Percentiles rank a stretch among this genome's conserved stretches.
phyloP scores from a whole-genome alignment of 2,329 filamentous ascomycete genomes.

The Bimuria novae-zelandiae region DNA sequence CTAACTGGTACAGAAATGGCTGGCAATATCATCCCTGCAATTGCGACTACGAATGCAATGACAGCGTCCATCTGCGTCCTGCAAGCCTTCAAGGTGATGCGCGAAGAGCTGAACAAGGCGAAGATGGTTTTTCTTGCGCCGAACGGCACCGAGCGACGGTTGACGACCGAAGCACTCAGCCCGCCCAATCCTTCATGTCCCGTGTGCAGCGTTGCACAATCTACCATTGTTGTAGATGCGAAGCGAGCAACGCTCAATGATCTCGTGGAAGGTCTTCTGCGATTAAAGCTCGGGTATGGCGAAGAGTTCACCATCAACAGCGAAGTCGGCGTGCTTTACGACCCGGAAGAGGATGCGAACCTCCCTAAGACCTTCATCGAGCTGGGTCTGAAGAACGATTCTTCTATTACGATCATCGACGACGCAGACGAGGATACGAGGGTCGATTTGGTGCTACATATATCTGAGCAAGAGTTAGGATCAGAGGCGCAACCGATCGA shows the following conservation, averaged over 20 bases:
- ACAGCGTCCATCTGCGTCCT: constrained; percentile 91
- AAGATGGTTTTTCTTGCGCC: constrained; percentile 87
- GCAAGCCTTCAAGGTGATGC: constrained; percentile 88
- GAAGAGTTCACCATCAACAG: constrained; percentile 81
- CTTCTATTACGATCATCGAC: constrained; percentile 82
- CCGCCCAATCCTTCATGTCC: constrained; percentile 80
- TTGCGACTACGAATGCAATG: constrained; percentile 97
- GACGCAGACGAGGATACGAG: constrained; percentile 77
- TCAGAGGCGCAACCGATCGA: constrained; percentile 61
- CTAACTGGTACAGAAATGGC: constrained; percentile 73
- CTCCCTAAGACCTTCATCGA: constrained; percentile 78
- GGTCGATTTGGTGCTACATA: constrained; percentile 77
- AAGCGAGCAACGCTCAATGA: constrained; percentile 75
- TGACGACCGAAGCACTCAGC: constrained; percentile 60
- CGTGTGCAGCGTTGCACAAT: constrained; percentile 77
- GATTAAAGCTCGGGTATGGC: constrained; percentile 72
- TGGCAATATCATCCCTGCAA: constrained; percentile 97
- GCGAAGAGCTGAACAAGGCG: constrained; percentile 66
- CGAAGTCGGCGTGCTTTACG: constrained; percentile 79
- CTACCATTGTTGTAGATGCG: constrained; percentile 69
- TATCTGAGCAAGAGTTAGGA: constrained; percentile 59
- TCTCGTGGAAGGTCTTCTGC: constrained; percentile 76
- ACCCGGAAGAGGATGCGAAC: constrained; percentile 87
- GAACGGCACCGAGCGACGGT: constrained; percentile 59
- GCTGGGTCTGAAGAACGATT: constrained; percentile 73